Percentiles rank a stretch among this genome's conserved stretches.
phyloP scores from a whole-genome alignment of 805 yeast genomes.

The Nakazawaea ishiwadae region DNA sequence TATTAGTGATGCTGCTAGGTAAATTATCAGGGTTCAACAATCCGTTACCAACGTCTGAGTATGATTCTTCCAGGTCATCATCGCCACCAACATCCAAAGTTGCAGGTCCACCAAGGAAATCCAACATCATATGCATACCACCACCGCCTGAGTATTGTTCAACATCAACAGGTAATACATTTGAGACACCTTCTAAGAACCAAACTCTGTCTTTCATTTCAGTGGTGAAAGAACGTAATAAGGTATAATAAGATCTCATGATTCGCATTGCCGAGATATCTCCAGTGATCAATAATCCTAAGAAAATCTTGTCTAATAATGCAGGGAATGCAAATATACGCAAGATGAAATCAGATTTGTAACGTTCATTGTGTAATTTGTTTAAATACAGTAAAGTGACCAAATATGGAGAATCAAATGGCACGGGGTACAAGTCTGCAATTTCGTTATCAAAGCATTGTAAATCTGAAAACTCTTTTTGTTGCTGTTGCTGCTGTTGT shows the following conservation, averaged over 20 bases:
- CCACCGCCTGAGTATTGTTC: slow-evolving; percentile 90
- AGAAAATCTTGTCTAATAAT: slow-evolving; percentile 72
- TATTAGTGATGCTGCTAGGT: slow-evolving; percentile 51
- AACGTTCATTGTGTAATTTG: slow-evolving; percentile 74
- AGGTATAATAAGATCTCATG: slow-evolving; percentile 81
- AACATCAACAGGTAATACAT: slow-evolving; percentile 85
- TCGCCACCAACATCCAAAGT: slow-evolving; percentile 28
- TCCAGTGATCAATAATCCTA: slow-evolving; percentile 75
- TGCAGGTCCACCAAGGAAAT: slow-evolving; percentile 68
- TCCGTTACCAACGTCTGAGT: slow-evolving; percentile 32
- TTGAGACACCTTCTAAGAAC: slow-evolving; percentile 90
- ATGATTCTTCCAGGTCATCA: slow-evolving; percentile 37
- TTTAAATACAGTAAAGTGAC: slow-evolving; percentile 85
- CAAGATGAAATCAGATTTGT: slow-evolving; percentile 80
- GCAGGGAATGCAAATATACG: slow-evolving; percentile 94
- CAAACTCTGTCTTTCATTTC: slow-evolving; percentile 89
- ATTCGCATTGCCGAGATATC: slow-evolving; percentile 87
- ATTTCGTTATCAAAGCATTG: slow-evolving; percentile 85
- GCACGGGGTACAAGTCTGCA: slow-evolving; percentile 82
- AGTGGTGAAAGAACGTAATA: slow-evolving; percentile 74
- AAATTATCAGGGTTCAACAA: slow-evolving; percentile 49
- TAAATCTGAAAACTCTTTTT: slow-evolving; percentile 42
- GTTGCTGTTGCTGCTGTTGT: slow-evolving; percentile 20
- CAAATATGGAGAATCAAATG: slow-evolving; percentile 76
- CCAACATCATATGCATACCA: slow-evolving; percentile 90